Evolutionary conservation across 176 grass and related monocot genomes (phyloP), one percentile per base, ranked within the genome.

Genomic region (Carex scoparia): DNA sequence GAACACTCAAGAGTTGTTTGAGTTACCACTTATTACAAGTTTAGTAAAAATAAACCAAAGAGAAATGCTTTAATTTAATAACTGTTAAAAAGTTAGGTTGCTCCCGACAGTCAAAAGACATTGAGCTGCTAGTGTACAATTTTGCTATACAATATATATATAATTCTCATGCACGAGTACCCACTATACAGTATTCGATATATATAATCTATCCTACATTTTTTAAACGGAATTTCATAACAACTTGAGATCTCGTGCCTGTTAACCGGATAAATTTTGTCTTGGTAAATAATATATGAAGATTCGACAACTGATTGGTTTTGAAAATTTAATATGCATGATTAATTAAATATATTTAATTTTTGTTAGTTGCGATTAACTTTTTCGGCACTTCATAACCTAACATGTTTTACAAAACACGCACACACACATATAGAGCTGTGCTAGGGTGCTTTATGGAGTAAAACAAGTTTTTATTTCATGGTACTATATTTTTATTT

Each of bases 101-200:
- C 35, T 48, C 44, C 44, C 42, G 70, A 74, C 70, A 74, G 44
- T 74, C 70, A 51, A 74, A 74, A 51, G 44, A 74, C 70, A 74
- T 49, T 49, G 40, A 10, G 69, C 69, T 2, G 4, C 8, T 31
- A 65, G 9, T 65, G 19, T 28, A 10, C 19, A 65, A 65, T 65
- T 65, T 32, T 27, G 12, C 63, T 65, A 65, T 65, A 65, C 7
- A 65, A 65, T 65, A 32, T 23, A 23, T 23, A 23, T 23, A 23
- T 23, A 23, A 23, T 65, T 65, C 63, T 28, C 27, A 32, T 31
- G 38, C 40, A 73, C 16, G 16, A 49, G 42, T 18, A 48, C 37
- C 42, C 6, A 73, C 18, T 19, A 73, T 73, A 23, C 7, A 48
- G 30, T 4, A 38, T 38, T 38, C 37, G 4, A 42, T 3, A 44